phyloP scores from a whole-genome alignment of 2,329 filamentous ascomycete species.

The Lecanicillium sp. region DNA sequence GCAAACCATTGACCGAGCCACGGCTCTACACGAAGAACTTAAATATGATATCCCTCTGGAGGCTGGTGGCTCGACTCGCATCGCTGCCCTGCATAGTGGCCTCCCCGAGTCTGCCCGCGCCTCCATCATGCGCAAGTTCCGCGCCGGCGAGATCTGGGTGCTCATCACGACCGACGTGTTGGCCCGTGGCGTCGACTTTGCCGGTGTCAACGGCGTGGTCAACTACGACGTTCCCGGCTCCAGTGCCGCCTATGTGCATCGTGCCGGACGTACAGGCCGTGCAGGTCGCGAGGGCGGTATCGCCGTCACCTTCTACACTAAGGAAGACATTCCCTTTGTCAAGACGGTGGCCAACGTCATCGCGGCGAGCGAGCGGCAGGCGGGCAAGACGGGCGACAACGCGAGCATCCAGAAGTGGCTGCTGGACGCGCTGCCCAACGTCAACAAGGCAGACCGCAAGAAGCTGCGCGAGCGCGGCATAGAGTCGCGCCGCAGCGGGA shows the following conservation, averaged over 20 bases:
- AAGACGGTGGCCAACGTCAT: constrained; percentile 94
- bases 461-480: constrained; percentile 77
- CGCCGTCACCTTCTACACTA: constrained; percentile 90
- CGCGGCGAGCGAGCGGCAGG: constrained; percentile 69
- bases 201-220: constrained; percentile 89
- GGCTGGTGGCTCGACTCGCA: constrained; percentile 75
- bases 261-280: constrained; percentile 83
- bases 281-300: constrained; percentile 83
- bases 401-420: constrained; percentile 76
- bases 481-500: constrained; percentile 53
- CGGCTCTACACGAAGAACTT: constrained; percentile 81
- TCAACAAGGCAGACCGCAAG: constrained; percentile 78
- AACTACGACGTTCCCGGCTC: constrained; percentile 97
- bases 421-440: constrained; percentile 75
- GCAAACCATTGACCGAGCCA: constrained; percentile 87
- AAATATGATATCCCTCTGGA: constrained; percentile 89
- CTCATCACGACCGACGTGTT: constrained; percentile 93
- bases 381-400: constrained; percentile 44
- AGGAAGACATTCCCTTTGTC: constrained; percentile 84
- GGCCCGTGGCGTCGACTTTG: constrained; percentile 88
- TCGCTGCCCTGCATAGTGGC: constrained; percentile 85
- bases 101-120: constrained; percentile 71
- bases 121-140: constrained; percentile 81
- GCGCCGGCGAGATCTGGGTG: constrained; percentile 90
- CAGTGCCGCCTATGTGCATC: constrained; percentile 84